Percentiles rank a stretch among this genome's conserved stretches.
phyloP scores from a whole-genome alignment of 352 stramenopile genomes.

The Globisporangium viniferum region DNA sequence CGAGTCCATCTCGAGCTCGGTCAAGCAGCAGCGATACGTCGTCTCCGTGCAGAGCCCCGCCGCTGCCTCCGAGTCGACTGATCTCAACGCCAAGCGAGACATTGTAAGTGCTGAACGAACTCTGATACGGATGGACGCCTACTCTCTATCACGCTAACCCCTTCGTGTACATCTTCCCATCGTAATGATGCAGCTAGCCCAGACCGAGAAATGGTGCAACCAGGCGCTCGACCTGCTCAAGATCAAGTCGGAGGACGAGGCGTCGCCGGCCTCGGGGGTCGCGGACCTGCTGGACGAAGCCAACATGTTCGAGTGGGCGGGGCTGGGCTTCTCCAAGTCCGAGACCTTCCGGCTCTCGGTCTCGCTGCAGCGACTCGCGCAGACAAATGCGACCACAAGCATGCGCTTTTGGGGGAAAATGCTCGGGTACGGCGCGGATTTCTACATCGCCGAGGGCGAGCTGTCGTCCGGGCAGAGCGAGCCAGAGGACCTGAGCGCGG shows the following conservation, averaged over 20 bases:
- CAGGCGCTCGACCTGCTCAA: constrained; percentile 59
- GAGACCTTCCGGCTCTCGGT: constrained; percentile 75
- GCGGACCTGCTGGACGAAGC: constrained; percentile 73
- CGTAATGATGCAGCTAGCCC: constrained; percentile 33
- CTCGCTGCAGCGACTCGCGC: constrained; percentile 54
- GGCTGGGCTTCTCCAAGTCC: constrained; percentile 64
- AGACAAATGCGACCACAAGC: constrained; percentile 51
- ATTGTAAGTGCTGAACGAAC: constrained; percentile 32
- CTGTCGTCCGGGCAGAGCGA: constrained; percentile 29
- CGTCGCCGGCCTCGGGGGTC: constrained; percentile 38
- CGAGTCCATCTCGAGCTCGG: constrained; percentile 80
- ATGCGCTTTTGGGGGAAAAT: constrained; percentile 90
- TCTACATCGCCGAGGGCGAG: constrained; percentile 84
- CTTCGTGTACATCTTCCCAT: neutral
- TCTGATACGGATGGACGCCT: too few species aligned
- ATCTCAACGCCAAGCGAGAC: constrained; percentile 45
- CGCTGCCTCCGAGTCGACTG: constrained; percentile 21
- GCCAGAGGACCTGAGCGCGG: constrained; percentile 64
- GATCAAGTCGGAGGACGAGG: constrained; percentile 50
- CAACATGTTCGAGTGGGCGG: constrained; percentile 83
- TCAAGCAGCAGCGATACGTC: constrained; percentile 81
- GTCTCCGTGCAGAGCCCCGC: constrained; percentile 26
- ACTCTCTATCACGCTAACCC: neutral
- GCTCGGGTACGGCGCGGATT: constrained; percentile 66
- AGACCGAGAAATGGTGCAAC: constrained; percentile 67